Conservation (phyloP, 257 asterid species). For the Plantago ovata region DNA sequence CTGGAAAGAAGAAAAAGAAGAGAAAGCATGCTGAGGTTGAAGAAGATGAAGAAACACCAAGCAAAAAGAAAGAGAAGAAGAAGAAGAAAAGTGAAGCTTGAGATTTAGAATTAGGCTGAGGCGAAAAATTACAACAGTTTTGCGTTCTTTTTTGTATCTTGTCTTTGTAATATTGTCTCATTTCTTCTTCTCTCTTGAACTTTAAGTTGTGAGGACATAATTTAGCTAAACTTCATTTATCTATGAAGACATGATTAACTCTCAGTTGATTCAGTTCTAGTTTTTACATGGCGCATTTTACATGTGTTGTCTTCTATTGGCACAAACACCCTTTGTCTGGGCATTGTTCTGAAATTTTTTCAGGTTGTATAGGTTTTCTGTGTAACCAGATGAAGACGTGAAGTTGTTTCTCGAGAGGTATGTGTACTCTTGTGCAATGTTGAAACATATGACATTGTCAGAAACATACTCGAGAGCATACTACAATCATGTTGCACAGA, state of each 20-base stretch:
- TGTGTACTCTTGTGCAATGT: too few species aligned
- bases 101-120: neutral
- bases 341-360: too few species aligned
- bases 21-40: constrained; percentile 42
- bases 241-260: neutral
- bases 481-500: too few species aligned
- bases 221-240: neutral
- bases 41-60: constrained; percentile 28
- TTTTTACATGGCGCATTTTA: neutral
- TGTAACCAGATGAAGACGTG: too few species aligned
- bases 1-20: constrained; percentile 47
- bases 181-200: neutral
- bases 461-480: too few species aligned
- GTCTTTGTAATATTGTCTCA: neutral
- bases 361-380: too few species aligned
- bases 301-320: too few species aligned
- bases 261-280: neutral
- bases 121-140: constrained; percentile 2
- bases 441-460: too few species aligned
- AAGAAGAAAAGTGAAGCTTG: constrained; percentile 43
- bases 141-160: neutral
- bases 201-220: neutral
- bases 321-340: too few species aligned
- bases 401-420: too few species aligned
- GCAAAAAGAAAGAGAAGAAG: constrained; percentile 36